phyloP scores from a whole-genome alignment of 2,329 filamentous ascomycete species.

The Stagonosporopsis chrysanthemi region DNA sequence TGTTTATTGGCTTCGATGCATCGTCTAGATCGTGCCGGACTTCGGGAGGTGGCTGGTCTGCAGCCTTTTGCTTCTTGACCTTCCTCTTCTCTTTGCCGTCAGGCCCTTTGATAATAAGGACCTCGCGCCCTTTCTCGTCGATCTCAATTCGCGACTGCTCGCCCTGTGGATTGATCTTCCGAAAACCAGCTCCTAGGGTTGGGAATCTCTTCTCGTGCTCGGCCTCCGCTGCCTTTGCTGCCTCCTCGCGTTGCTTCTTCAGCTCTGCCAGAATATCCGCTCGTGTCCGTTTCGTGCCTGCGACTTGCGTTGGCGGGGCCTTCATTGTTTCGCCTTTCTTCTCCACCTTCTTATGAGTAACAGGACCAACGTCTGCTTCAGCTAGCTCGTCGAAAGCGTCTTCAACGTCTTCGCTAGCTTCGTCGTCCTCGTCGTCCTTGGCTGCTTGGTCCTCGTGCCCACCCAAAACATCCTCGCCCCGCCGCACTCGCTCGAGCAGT shows the following conservation, averaged over 20 bases:
- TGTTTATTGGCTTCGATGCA: conserved; percentile 54
- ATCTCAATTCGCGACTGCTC: conserved; percentile 63
- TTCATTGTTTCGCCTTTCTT: conserved; percentile 62
- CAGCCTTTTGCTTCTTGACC: conserved; percentile 60
- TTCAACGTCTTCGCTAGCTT: conserved; percentile 48
- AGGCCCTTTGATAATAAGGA: conserved; percentile 65
- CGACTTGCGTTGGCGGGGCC: conserved; percentile 48
- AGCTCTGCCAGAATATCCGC: conserved; percentile 67
- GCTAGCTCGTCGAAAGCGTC: conserved; percentile 62
- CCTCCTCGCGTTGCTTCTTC: conserved; percentile 61
- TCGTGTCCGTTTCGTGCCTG: conserved; percentile 61
- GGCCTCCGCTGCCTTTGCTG: conserved; percentile 52
- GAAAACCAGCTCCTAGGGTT: conserved; percentile 62
- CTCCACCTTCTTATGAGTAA: conserved; percentile 65
- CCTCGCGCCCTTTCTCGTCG: conserved; percentile 63
- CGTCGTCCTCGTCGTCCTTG: conserved; percentile 34
- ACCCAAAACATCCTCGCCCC: conserved; percentile 65
- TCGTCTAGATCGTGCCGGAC: conserved; percentile 55
- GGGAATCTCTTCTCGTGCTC: conserved; percentile 52
- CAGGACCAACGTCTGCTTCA: conserved; percentile 72
- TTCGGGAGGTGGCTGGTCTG: conserved; percentile 38
- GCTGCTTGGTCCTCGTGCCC: conserved; percentile 46
- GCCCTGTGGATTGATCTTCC: conserved; percentile 58
- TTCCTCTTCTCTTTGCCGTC: conserved; percentile 69
- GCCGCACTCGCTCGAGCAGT: conserved; percentile 72